Evolutionary conservation across 139 green algal species (phyloP).

Genomic region (Picochlorum sp.): DNA sequence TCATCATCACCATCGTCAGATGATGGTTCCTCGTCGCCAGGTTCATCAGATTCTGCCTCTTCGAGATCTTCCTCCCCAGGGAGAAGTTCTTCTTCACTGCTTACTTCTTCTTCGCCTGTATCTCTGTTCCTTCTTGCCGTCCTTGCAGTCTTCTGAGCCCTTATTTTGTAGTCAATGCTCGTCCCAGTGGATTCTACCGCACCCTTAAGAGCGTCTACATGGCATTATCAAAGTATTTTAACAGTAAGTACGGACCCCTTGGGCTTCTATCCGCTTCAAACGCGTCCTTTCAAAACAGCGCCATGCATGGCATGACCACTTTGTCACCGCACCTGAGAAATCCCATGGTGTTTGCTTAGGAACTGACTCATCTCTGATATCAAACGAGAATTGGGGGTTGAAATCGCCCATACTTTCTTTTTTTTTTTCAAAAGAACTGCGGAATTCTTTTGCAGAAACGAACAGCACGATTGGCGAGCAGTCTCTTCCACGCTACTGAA

Average conservation of each 20-base stretch:
- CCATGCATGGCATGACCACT: background rate
- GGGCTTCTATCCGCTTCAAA: too few relatives aligned
- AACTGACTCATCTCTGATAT: conserved; percentile 28
- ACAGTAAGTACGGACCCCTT: too few relatives aligned
- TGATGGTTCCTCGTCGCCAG: conserved; percentile 20
- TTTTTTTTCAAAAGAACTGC: background rate
- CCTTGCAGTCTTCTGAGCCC: conserved; percentile 5
- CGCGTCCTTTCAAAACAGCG: background rate
- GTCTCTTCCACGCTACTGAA: too few relatives aligned
- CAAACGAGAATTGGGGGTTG: conserved; percentile 57
- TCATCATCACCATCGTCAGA: conserved; percentile 18
- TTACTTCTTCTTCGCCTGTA: conserved; percentile 29
- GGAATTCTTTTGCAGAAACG: too few relatives aligned
- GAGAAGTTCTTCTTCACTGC: background rate
- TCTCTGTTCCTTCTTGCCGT: background rate
- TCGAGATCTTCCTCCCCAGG: background rate
- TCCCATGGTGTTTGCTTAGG: conserved; percentile 65
- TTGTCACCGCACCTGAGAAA: conserved; percentile 41
- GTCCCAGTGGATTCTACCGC: conserved; percentile 30
- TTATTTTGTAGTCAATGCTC: conserved; percentile 52
- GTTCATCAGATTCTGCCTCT: conserved; percentile 1
- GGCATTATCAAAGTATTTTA: too few relatives aligned
- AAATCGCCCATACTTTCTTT: conserved; percentile 34
- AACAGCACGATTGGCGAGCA: too few relatives aligned
- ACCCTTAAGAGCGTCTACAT: conserved; percentile 43